Evolutionary conservation across 139 green algal species (phyloP), one percentile per base, ranked within the genome.

Genomic region (Closterium sp.): DNA sequence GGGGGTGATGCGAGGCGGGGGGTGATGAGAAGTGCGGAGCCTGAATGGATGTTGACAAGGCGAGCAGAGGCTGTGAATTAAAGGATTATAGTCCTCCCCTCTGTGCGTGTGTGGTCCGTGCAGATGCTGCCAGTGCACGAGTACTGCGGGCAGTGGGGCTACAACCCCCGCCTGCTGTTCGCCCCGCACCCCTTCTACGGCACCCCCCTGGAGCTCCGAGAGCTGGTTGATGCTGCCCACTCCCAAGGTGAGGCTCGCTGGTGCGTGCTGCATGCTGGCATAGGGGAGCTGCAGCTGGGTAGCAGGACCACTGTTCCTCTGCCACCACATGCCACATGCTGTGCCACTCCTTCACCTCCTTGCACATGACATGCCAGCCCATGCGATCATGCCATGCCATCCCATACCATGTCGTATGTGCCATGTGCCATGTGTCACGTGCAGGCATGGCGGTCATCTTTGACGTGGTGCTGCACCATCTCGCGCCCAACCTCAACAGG

Each of bases 401-500:
- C 85, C 1, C 85, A 30, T 87, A 9, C 2, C 79, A 28, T 86
- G 79, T 86, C 2, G 2, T 29, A 28, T 29, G 24, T 86, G 24
- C 79, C 79, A 86, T 86, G 38, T 31, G 29, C 4, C 85, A 88
- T 88, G 29, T 30, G 29, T 7, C 88, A 19, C 22, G 17, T 88
- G 27, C 38, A 88, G 94, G 94, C 45, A 88, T 97, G 89, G 95
- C 89, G 2, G 96, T 97, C 21, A 96, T 97, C 22, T 94, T 97
- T 30, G 96, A 97, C 86, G 91, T 97, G 29, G 96, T 97, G 86
- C 94, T 97, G 86, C 95, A 97, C 93, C 96, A 97, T 90, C 95
- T 96, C 9, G 95, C 94, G 2, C 86, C 90, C 19, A 91, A 88
- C 24, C 73, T 93, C n/a, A 95, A 95, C 89, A 94, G 92, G 90